These are phyloP conservation scores for Elsinoe arachidis DNA, from an alignment of 2,329 filamentous ascomycete genomes.

Conservation along the genomic window DNA sequence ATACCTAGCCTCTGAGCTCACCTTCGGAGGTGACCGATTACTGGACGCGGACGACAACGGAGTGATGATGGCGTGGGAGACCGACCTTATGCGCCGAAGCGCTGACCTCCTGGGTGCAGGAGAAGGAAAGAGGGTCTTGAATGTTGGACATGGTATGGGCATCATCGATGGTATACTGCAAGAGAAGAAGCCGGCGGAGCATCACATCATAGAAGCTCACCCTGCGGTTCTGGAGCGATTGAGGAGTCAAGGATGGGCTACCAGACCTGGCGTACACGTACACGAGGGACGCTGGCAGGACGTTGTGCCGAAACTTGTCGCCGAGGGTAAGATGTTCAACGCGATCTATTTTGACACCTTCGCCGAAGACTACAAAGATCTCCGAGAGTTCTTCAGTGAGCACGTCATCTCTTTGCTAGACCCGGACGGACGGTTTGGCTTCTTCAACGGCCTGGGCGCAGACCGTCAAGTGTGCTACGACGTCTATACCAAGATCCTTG, in stretches of 20 bases:
- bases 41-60: constrained; percentile 42
- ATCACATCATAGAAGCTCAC: constrained; percentile 46
- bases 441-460: constrained; percentile 73
- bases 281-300: constrained; percentile 45
- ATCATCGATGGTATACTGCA: constrained; percentile 43
- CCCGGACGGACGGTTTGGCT: constrained; percentile 48
- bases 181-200: constrained; percentile 33
- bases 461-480: constrained; percentile 92
- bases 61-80: constrained; percentile 48
- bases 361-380: constrained; percentile 81
- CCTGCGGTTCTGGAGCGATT: constrained; percentile 39
- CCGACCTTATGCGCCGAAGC: constrained; percentile 39
- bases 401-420: constrained; percentile 73
- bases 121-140: constrained; percentile 37
- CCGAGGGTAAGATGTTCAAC: constrained; percentile 36
- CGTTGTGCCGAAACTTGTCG: constrained; percentile 37
- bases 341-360: constrained; percentile 93
- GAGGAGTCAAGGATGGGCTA: constrained; percentile 39
- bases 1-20: constrained; percentile 41
- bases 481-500: constrained; percentile 81
- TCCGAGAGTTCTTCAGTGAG: constrained; percentile 81
- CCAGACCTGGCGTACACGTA: constrained; percentile 40
- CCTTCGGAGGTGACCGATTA: constrained; percentile 39
- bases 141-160: constrained; percentile 44
- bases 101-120: constrained; percentile 35